Percentiles rank a stretch among this genome's conserved stretches.
Conservation (phyloP, 495 filamentous ascomycete species). For the Penicillium waksmanii region DNA sequence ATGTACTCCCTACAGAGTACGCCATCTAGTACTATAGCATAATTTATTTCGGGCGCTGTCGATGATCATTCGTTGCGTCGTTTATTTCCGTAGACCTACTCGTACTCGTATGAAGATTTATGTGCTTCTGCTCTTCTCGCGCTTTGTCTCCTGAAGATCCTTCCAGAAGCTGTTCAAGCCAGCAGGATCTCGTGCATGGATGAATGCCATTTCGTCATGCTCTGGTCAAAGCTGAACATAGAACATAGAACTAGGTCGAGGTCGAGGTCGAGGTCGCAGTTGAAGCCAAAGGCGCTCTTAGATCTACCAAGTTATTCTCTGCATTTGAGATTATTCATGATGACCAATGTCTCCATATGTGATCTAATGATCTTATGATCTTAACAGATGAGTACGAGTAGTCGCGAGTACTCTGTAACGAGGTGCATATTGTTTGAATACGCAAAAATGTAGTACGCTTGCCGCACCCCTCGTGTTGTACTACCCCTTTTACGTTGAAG, state of each 20-base stretch:
- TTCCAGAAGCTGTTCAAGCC: background rate
- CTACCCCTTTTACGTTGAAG: background rate
- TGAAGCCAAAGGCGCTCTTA: too few relatives aligned
- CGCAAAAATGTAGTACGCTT: background rate
- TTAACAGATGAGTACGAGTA: too few relatives aligned
- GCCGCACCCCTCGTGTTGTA: background rate
- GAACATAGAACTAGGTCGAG: background rate
- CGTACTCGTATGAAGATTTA: too few relatives aligned
- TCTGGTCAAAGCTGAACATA: background rate
- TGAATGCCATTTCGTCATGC: background rate
- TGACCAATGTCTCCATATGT: background rate
- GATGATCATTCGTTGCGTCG: background rate
- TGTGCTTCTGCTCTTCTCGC: background rate
- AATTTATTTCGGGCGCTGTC: background rate
- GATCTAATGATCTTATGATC: too few relatives aligned
- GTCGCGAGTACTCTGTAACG: background rate
- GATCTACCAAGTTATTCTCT: background rate
- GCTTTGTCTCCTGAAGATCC: background rate
- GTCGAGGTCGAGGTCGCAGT: background rate
- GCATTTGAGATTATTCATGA: conserved; percentile 1
- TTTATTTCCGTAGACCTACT: background rate
- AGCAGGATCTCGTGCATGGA: background rate
- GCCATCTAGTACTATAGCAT: too few relatives aligned
- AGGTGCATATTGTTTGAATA: background rate
- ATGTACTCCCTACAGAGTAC: too few relatives aligned